Percentiles rank a stretch among this genome's conserved stretches.
Conservation (phyloP, 1,284 basidiomycete genomes). For the Irpex sp. region DNA sequence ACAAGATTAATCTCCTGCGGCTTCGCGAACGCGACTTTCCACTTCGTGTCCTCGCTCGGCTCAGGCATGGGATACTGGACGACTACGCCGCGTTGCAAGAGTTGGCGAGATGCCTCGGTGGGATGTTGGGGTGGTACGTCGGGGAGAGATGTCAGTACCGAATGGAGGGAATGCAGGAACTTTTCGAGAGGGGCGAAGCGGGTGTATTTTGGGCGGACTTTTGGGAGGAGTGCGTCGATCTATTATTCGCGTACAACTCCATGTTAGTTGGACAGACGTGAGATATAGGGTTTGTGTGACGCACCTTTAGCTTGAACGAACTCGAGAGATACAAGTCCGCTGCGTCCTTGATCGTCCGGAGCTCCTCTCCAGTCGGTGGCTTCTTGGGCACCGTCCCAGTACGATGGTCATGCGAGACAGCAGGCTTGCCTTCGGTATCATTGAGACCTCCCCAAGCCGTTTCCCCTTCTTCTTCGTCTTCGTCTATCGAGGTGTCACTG, state of each 20-base stretch:
- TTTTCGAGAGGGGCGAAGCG: constrained; percentile 54
- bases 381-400: constrained; percentile 34
- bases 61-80: constrained; percentile 65
- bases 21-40: constrained; percentile 72
- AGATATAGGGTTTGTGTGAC: constrained; percentile 10
- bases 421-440: not conserved
- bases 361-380: constrained; percentile 68
- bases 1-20: constrained; percentile 66
- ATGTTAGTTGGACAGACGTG: not conserved
- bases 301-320: constrained; percentile 82
- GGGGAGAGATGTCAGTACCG: constrained; percentile 55
- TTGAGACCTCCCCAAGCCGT: constrained; percentile 23
- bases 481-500: constrained; percentile 18
- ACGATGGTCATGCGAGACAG: not conserved
- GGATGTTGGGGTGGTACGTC: constrained; percentile 63
- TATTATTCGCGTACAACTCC: constrained; percentile 25
- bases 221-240: constrained; percentile 80
- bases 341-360: constrained; percentile 74
- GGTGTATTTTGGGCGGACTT: constrained; percentile 67
- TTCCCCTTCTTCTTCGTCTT: constrained; percentile 18
- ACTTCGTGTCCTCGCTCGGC: constrained; percentile 68
- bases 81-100: constrained; percentile 47
- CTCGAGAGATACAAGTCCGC: constrained; percentile 79
- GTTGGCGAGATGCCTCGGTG: constrained; percentile 49
- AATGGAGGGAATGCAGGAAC: constrained; percentile 61